These are phyloP conservation scores for Boletus bicolor DNA, from an alignment of 768 basidiomycete genomes.

Conservation along the genomic window DNA sequence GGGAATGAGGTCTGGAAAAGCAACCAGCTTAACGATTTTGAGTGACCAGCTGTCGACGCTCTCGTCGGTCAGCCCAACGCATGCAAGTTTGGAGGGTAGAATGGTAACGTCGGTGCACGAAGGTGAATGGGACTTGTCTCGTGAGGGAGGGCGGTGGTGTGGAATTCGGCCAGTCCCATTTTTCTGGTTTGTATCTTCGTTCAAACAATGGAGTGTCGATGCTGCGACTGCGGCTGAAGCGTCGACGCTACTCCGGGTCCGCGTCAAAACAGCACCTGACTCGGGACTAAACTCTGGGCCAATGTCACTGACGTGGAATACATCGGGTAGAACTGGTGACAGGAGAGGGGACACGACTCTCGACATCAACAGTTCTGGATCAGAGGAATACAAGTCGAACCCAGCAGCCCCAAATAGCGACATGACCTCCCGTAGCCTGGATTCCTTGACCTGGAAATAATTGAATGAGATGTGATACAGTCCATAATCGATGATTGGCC, in stretches of 20 bases:
- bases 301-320: constrained; percentile 29
- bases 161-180: background rate
- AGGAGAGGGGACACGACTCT: constrained; percentile 31
- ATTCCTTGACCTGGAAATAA: constrained; percentile 57
- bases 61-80: constrained; percentile 71
- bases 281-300: constrained; percentile 31
- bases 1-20: constrained; percentile 71
- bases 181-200: constrained; percentile 4
- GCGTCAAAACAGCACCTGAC: constrained; percentile 47
- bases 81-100: constrained; percentile 68
- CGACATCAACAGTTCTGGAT: constrained; percentile 36
- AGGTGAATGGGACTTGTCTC: constrained; percentile 50
- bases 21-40: constrained; percentile 75
- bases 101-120: constrained; percentile 57
- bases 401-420: constrained; percentile 56
- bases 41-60: constrained; percentile 68
- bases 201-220: constrained; percentile 7
- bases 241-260: constrained; percentile 42
- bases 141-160: constrained; percentile 20
- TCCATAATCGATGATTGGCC: constrained; percentile 23
- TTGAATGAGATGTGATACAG: background rate
- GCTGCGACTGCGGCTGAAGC: constrained; percentile 19
- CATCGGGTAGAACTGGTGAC: constrained; percentile 31
- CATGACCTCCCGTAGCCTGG: constrained; percentile 61
- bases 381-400: constrained; percentile 59